A percentile compares a stretch with the other conserved stretches of the same genome.
Conservation (phyloP, 768 basidiomycete species). For the Boletales sp. region DNA sequence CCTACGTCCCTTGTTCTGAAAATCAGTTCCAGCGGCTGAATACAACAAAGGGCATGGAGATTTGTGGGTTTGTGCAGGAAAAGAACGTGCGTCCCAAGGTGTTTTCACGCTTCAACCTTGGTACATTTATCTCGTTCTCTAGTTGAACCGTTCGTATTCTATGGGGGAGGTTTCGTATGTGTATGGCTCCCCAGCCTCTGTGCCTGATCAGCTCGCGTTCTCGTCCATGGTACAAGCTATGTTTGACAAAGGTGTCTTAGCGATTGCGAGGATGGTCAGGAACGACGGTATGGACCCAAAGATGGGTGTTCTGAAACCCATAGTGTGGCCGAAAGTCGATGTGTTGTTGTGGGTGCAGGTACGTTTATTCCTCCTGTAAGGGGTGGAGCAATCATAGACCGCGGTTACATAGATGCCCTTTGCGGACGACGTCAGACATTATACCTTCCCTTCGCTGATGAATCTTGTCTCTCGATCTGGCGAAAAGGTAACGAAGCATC, state of each 20-base stretch:
- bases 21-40: slow-evolving; percentile 72
- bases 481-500: slow-evolving; percentile 68
- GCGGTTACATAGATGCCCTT: slow-evolving; percentile 75
- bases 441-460: slow-evolving; percentile 80
- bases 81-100: slow-evolving; percentile 49
- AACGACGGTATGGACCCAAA: slow-evolving; percentile 75
- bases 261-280: slow-evolving; percentile 80
- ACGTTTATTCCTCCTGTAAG: slow-evolving; percentile 10
- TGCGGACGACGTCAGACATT: slow-evolving; percentile 88
- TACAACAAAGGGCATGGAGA: slow-evolving; percentile 84
- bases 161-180: slow-evolving; percentile 87
- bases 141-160: slow-evolving; percentile 80
- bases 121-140: slow-evolving; percentile 1
- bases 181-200: slow-evolving; percentile 66
- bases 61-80: slow-evolving; percentile 76
- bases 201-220: slow-evolving; percentile 76
- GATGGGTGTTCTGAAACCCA: slow-evolving; percentile 75
- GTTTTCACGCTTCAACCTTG: neutral
- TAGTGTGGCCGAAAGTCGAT: slow-evolving; percentile 63
- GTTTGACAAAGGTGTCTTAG: slow-evolving; percentile 57
- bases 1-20: slow-evolving; percentile 83
- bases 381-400: neutral
- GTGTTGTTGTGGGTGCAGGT: slow-evolving; percentile 85
- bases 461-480: slow-evolving; percentile 73
- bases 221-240: slow-evolving; percentile 87